These are phyloP conservation scores for Luffa acutangula DNA, from an alignment of 306 rosid genomes.

Conservation along the genomic window DNA sequence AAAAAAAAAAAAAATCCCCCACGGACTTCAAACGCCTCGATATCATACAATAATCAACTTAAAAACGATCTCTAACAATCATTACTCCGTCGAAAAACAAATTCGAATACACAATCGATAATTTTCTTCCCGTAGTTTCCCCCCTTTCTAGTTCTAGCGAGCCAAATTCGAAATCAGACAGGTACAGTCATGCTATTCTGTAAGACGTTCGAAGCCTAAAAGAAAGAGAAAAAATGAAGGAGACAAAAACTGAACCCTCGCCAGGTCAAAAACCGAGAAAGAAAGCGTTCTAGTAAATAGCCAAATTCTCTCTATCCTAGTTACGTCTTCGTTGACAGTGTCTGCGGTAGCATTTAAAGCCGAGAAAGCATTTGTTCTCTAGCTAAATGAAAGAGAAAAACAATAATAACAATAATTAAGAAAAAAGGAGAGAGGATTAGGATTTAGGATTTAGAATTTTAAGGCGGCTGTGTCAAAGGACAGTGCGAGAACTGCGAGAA, in stretches of 20 bases:
- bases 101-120: neutral
- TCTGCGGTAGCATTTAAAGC: conserved; percentile 5
- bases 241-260: conserved; percentile 7
- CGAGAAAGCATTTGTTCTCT: neutral
- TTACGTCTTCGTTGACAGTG: neutral
- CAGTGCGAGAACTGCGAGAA: neutral
- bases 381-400: neutral
- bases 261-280: neutral
- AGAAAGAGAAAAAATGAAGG: neutral
- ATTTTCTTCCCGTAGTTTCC: neutral
- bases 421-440: neutral
- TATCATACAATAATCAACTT: neutral
- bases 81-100: neutral
- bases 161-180: neutral
- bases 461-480: neutral
- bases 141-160: neutral
- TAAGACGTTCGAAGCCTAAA: neutral
- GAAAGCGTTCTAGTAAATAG: conserved; percentile 5
- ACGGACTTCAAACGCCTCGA: neutral
- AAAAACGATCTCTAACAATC: neutral
- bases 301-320: neutral
- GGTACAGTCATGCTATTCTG: neutral
- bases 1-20: neutral
- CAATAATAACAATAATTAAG: neutral
- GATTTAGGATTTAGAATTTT: neutral